Conservation (phyloP, 371 early-diverging fungal species). For the Zychaea mexicana region DNA sequence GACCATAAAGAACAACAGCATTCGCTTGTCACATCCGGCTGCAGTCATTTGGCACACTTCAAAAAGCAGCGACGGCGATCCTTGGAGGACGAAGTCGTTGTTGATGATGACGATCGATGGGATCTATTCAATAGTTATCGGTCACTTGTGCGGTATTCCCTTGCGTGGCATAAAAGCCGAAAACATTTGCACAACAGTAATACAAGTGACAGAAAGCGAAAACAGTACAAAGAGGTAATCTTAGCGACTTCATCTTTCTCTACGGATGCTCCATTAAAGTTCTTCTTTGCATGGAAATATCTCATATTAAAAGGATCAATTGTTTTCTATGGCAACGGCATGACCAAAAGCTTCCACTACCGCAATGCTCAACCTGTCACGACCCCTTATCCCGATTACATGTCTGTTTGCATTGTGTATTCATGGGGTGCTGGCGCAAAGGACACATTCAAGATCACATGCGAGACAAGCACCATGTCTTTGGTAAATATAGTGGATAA, state of each 20-base stretch:
- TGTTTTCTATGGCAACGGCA: not conserved
- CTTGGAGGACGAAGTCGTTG: constrained; percentile 5
- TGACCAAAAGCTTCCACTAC: constrained; percentile 63
- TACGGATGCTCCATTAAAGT: not conserved
- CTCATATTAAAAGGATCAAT: not conserved
- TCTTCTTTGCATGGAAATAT: not conserved
- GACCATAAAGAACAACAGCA: constrained; percentile 5
- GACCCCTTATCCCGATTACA: constrained; percentile 72
- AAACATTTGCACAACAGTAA: not conserved
- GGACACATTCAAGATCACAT: constrained; percentile 69
- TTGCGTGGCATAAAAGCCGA: constrained; percentile 33
- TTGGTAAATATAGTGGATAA: no score
- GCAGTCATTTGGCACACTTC: constrained; percentile 32
- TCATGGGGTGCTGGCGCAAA: constrained; percentile 67
- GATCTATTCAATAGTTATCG: constrained; percentile 36
- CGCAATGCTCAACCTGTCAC: constrained; percentile 67
- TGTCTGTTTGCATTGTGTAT: constrained; percentile 78
- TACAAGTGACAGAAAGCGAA: constrained; percentile 21
- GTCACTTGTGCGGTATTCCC: constrained; percentile 36
- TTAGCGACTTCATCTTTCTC: constrained; percentile 15
- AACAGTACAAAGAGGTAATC: constrained; percentile 17
- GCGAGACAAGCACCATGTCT: constrained; percentile 56
- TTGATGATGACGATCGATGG: constrained; percentile 17
- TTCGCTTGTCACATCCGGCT: constrained; percentile 29
- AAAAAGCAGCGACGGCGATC: constrained; percentile 26